Base-by-base conservation (phyloP, 768 basidiomycete genomes). In the Pholiota microspora region DNA sequence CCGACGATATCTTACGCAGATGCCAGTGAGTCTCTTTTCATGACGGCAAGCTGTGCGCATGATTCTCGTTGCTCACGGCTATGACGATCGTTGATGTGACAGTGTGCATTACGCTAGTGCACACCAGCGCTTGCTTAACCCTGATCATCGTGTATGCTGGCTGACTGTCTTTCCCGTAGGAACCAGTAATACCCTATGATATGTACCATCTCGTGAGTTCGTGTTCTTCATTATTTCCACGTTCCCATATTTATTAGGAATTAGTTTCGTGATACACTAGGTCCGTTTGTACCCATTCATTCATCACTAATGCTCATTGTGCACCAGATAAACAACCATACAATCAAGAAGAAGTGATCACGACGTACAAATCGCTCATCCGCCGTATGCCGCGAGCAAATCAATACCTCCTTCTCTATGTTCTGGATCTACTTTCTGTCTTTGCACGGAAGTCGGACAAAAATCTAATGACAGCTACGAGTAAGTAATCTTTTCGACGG, bases 391-490 rank as follows among this genome's bases (percentile, higher is more conserved):
- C 96, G 1, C 84, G 85, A 27, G 81, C 89, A 18, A 96, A 98
- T 60, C 94, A 97, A 66, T 95, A 95, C 68, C 87, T 98, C n/a
- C 80, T 98, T 21, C 85, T 98, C 52, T 98, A 98, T 69, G 94
- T 98, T 46, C 82, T 99, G 55, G 96, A 99, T 69, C 81, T 99
- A 25, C 78, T 99, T 49, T 93, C 92, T 48, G 96, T 99, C 7
- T 98, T 98, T 71, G 88, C 94, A 2, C 83, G 89, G 54, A 95
- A 93, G 68, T 82, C 86, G 42, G 89, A 93, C 59, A 88, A 88
- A 74, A 99, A 99, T 69, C 75, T 95, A 45, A 99, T 99, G 96
- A 95, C 90, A 0, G 89, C 96, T 18, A 79, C 88, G 54, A 98
- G 94, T 97, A 60, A 62, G 90, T 82, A 29, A 27, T 38, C 32